Evolutionary conservation across 805 yeast genomes (phyloP).

Genomic region (Starmera dryadoides): DNA sequence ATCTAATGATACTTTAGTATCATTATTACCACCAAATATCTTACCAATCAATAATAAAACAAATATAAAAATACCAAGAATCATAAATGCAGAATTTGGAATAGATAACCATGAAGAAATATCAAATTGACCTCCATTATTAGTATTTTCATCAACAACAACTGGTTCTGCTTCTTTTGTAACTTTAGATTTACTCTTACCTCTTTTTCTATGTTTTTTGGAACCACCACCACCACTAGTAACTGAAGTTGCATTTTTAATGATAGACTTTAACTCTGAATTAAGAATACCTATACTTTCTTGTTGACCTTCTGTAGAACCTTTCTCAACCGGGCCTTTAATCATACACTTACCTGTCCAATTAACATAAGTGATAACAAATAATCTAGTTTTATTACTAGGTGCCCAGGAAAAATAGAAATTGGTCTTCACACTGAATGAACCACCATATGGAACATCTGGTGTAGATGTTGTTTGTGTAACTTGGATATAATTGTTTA

Average conservation of each 20-base stretch:
- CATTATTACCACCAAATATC: background rate
- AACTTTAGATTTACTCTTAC: conserved; percentile 10
- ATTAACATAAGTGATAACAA: conserved; percentile 48
- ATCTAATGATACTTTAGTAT: background rate
- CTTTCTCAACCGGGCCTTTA: conserved; percentile 69
- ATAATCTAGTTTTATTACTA: conserved; percentile 43
- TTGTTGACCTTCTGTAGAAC: conserved; percentile 69
- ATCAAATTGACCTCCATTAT: background rate
- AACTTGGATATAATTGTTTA: conserved; percentile 50
- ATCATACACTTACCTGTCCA: conserved; percentile 78
- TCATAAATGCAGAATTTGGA: background rate
- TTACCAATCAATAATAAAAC: background rate
- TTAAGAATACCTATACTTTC: conserved; percentile 42
- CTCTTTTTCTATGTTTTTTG: conserved; percentile 10
- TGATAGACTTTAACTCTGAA: conserved; percentile 28
- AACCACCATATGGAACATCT: conserved; percentile 84
- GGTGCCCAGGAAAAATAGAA: conserved; percentile 60
- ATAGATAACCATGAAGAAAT: background rate
- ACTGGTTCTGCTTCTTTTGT: conserved; percentile 1
- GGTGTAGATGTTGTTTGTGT: conserved; percentile 69
- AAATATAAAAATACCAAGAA: background rate
- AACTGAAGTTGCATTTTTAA: conserved; percentile 17
- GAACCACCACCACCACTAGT: conserved; percentile 3
- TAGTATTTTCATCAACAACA: background rate
- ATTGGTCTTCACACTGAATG: conserved; percentile 56